phyloP scores from a whole-genome alignment of 2,329 filamentous ascomycete genomes.

The Phyllachora maydis region DNA sequence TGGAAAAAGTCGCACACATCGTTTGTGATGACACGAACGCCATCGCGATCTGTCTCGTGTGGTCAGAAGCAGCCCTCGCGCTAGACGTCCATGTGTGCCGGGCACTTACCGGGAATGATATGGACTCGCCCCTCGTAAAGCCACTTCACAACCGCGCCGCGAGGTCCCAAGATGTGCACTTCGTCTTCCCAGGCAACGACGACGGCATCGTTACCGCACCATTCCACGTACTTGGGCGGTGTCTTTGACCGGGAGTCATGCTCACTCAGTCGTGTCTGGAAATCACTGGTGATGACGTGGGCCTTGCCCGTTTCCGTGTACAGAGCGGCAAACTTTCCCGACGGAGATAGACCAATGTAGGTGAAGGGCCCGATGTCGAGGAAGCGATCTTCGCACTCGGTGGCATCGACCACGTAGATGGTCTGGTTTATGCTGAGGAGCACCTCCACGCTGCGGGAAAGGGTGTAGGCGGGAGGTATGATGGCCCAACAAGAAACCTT shows the following conservation, averaged over 20 bases:
- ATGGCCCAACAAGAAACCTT: slow-evolving; percentile 76
- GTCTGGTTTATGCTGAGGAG: slow-evolving; percentile 70
- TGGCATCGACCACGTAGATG: slow-evolving; percentile 69
- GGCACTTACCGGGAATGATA: slow-evolving; percentile 60
- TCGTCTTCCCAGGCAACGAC: slow-evolving; percentile 96
- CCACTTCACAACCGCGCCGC: slow-evolving; percentile 53
- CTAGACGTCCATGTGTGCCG: slow-evolving; percentile 23
- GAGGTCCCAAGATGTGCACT: slow-evolving; percentile 78
- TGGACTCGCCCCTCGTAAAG: slow-evolving; percentile 88
- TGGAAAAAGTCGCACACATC: slow-evolving; percentile 97
- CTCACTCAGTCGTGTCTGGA: slow-evolving; percentile 79
- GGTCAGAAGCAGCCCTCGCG: slow-evolving; percentile 1
- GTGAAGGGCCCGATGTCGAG: slow-evolving; percentile 84
- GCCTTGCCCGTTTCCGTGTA: slow-evolving; percentile 72
- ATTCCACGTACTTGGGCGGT: slow-evolving; percentile 70
- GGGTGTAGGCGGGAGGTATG: slow-evolving; percentile 68
- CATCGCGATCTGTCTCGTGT: slow-evolving; percentile 43
- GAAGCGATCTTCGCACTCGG: slow-evolving; percentile 77
- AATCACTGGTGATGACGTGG: slow-evolving; percentile 89
- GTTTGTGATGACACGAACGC: slow-evolving; percentile 76
- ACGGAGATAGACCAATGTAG: slow-evolving; percentile 78
- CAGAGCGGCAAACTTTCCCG: slow-evolving; percentile 71
- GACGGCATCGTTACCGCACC: slow-evolving; percentile 90
- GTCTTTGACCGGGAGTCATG: slow-evolving; percentile 78
- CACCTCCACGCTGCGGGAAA: slow-evolving; percentile 85